Evolutionary conservation across 805 yeast genomes (phyloP), one percentile per base, ranked within the genome.

Genomic region (Millerozyma miso): DNA sequence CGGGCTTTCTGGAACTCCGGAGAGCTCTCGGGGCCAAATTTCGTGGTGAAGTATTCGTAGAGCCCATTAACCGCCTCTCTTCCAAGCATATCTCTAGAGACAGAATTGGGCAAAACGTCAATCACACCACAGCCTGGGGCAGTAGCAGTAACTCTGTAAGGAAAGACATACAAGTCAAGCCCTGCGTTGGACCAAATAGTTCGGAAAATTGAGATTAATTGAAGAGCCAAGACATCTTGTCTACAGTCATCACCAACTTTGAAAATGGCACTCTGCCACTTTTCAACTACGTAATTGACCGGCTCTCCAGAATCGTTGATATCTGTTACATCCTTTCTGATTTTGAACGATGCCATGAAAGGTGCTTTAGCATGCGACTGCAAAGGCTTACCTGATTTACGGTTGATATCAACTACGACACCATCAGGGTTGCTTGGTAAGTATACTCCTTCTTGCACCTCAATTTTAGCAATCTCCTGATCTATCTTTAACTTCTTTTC

Each of bases 281-380:
- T 78, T 39, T 86, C 91, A 39, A 78, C 60, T 4, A 76, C 73
- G 4, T 58, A 50, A n/a, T 49, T 51, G 20, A 56, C 58, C 16
- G 48, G 47, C 14, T 61, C 56, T 1, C 70, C 71, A n/a, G 41
- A 36, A 43, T 71, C 73, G 35, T 74, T 76, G 12, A 64, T 52
- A n/a, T 68, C 71, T 13, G 64, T 63, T 14, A 76, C 71, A 4
- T 79, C 77, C 52, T 80, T 82, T 37, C 77, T 75, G 52, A 93
- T 89, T 63, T 81, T 85, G 73, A 93, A 93, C 1, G 95, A 84
- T 0, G 99, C 99, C 90, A 93, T 77, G 60, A 89, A 93, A 32
- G 99, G 99, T 0, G 99, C 98, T 61, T 93, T 93, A 12, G 99
- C 99, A 62, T 93, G 99, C 10, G 96, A 87, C 65, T 93, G 99